Evolutionary conservation across 2,329 filamentous ascomycete species (phyloP), one percentile per base, ranked within the genome.

Genomic region (Sarocladium oryzae): DNA sequence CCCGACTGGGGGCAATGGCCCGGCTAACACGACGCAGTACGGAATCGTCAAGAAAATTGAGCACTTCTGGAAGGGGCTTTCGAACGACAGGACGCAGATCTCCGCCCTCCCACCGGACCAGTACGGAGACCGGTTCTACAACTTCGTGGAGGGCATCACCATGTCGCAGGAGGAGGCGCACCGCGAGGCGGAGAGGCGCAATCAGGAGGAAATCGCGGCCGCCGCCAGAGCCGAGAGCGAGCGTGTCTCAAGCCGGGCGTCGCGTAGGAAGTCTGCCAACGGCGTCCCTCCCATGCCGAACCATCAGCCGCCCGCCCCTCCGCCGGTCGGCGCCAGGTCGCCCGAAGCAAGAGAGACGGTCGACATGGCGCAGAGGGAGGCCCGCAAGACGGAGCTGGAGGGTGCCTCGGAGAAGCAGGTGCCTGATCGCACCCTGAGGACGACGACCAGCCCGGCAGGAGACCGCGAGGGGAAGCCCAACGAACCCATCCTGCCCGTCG

Each of bases 1-100:
- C n/a, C n/a, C n/a, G n/a, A n/a, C n/a, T n/a, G n/a, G n/a, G n/a
- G n/a, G n/a, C n/a, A n/a, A n/a, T n/a, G n/a, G n/a, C n/a, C n/a
- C n/a, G 13, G 18, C 51, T 53, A 28, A 46, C 50, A 56, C 50
- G 18, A 10, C 45, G 23, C 60, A 95, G 89, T 99, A 97, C 67
- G 90, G 90, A 58, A 83, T 91, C 57, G 81, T 96, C 69, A 99
- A 99, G 72, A 92, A 93, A 65, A 81, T 92, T 55, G 93, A 99
- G 68, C 86, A 97, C 69, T 93, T 97, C 70, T 93, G 91, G 86
- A 99, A 99, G 73, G 92, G 93, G 33, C 74, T 97, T 53, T 89
- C 86, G 2, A 81, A 84, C 60, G 88, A 93, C 60, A 85, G 89
- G 60, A 83, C 81, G 30, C 85, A 96, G 64, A 97, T 99, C 55